Percentiles rank a stretch among this genome's conserved stretches.
phyloP scores from a whole-genome alignment of 306 rosid species.

The Acacia melanoxylon region DNA sequence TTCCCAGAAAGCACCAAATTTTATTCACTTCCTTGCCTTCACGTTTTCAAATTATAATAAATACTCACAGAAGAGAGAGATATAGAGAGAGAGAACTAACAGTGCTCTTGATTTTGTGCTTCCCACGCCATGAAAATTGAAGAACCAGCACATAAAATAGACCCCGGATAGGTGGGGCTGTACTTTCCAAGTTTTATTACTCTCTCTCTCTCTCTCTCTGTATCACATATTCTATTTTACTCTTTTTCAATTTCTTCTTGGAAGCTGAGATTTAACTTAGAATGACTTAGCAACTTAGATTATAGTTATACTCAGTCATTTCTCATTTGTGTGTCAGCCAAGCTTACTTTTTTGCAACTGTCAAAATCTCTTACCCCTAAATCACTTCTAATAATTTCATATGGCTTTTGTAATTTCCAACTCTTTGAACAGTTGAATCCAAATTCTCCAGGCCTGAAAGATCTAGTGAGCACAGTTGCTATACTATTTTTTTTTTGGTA shows the following conservation, averaged over 20 bases:
- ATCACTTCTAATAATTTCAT: background rate
- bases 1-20: slow-evolving; percentile 37
- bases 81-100: background rate
- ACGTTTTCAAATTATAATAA: slow-evolving; percentile 60
- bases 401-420: background rate
- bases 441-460: background rate
- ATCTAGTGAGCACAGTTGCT: background rate
- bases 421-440: background rate
- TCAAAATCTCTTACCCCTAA: background rate
- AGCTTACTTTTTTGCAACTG: background rate
- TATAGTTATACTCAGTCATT: background rate
- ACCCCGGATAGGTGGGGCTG: slow-evolving; percentile 48
- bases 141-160: slow-evolving; percentile 46
- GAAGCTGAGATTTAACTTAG: background rate
- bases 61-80: slow-evolving; percentile 8
- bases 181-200: slow-evolving; percentile 37
- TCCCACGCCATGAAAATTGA: slow-evolving; percentile 48
- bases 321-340: background rate
- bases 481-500: too few species aligned
- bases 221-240: background rate
- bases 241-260: slow-evolving; percentile 9
- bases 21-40: slow-evolving; percentile 53
- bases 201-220: slow-evolving; percentile 7
- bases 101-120: slow-evolving; percentile 42
- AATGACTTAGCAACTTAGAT: background rate